Base-by-base conservation (phyloP, 805 yeast species). In the Komagataella phaffii region DNA sequence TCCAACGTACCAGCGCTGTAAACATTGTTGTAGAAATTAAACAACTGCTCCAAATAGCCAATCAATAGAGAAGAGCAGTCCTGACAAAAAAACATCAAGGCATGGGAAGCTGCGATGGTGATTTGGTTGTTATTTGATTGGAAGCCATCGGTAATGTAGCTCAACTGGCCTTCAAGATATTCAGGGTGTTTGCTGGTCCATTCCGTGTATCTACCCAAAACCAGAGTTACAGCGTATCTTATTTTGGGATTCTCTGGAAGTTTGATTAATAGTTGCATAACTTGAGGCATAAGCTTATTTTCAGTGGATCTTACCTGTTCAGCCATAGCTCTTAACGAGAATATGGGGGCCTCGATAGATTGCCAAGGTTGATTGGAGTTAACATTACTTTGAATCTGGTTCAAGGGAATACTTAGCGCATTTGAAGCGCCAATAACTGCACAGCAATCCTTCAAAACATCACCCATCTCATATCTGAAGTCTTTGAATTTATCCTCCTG, bases 381-480 rank as follows among this genome's bases (percentile, higher is more conserved):
- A 23, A 7, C 24, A 21, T 45, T 21, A 3, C 58, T 58, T 46
- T 65, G 62, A 49, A 89, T 76, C 58, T 74, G 77, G 43, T 69
- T 68, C 58, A 81, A 84, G 17, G 96, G 95, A 51, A 86, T 81
- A 19, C 69, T 65, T 43, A 93, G 71, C 0, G 96, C 88, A 45
- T 67, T 70, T 7, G 77, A 68, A 2, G 95, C 74, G 1, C 98
- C 98, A 46, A 88, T 81, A 3, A 93, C 91, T 1, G 87, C 86
- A 58, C 97, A 87, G 70, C 98, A 89, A 63, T 89, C 96, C 62
- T 95, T 95, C 55, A 93, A 70, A n/a, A 91, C 96, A 64, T 93
- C 98, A 44, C 98, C 98, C 86, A 93, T 87, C 52, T 88, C 96
- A 66, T 93, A 93, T 61, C 99, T 76, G 67, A 91, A 93, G 53